These are phyloP conservation scores for Kodamaea lidongshanica DNA, from an alignment of 805 yeast genomes.

Conservation along the genomic window DNA sequence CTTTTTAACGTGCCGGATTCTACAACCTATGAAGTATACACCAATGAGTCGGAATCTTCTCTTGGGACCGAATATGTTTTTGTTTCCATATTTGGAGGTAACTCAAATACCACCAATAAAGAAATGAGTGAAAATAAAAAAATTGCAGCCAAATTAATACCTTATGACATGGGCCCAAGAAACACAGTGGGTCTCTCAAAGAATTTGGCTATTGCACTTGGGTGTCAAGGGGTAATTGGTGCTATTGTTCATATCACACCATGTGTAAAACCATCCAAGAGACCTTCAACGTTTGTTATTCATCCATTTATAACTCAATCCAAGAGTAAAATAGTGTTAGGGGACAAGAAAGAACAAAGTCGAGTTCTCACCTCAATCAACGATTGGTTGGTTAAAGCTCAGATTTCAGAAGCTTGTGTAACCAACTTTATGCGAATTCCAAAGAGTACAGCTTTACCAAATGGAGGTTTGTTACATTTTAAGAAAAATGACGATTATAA, in stretches of 20 bases:
- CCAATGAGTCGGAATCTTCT: slow-evolving; percentile 34
- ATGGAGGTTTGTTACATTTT: slow-evolving; percentile 56
- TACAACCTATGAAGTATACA: slow-evolving; percentile 39
- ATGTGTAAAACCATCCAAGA: slow-evolving; percentile 27
- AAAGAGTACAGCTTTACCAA: slow-evolving; percentile 41
- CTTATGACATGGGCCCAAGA: slow-evolving; percentile 25
- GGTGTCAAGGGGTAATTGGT: slow-evolving; percentile 46
- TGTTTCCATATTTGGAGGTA: slow-evolving; percentile 48
- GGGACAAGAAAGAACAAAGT: slow-evolving; percentile 24
- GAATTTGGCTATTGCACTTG: slow-evolving; percentile 51
- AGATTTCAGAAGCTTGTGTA: slow-evolving; percentile 30
- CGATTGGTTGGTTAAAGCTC: too few relatives aligned
- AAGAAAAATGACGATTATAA: slow-evolving; percentile 37
- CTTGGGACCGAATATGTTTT: slow-evolving; percentile 37
- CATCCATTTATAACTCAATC: slow-evolving; percentile 51
- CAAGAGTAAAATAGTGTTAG: slow-evolving; percentile 24
- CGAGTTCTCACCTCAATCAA: too few relatives aligned
- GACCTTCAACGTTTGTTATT: slow-evolving; percentile 38
- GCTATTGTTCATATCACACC: slow-evolving; percentile 47
- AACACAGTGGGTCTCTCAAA: slow-evolving; percentile 48
- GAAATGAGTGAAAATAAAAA: slow-evolving; percentile 31
- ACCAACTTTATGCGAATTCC: slow-evolving; percentile 54
- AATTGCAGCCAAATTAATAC: slow-evolving; percentile 48
- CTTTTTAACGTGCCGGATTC: slow-evolving; percentile 18
- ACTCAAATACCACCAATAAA: slow-evolving; percentile 32